Conservation (phyloP, 345 rosid genomes). For the Sonneratia caseolaris region DNA sequence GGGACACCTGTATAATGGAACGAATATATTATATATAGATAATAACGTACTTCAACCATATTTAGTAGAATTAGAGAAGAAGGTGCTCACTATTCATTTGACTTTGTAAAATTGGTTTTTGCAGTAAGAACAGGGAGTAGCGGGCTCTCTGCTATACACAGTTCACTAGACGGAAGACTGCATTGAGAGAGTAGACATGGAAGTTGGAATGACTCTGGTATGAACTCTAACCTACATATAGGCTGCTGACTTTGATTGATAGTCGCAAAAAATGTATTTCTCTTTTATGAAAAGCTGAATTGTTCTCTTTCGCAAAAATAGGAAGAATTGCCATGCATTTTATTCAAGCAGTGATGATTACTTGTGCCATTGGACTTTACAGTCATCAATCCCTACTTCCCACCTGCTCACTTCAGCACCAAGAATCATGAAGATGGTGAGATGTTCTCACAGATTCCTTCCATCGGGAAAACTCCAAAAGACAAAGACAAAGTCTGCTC, state of each 20-base stretch:
- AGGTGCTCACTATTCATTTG: not conserved
- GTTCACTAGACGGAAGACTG: not conserved
- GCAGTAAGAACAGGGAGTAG: not conserved
- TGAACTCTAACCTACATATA: not conserved
- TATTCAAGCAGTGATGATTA: not conserved
- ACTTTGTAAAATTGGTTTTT: not conserved
- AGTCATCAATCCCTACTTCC: not conserved
- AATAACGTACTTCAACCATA: not conserved
- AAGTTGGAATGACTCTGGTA: not conserved
- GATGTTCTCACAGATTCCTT: not conserved
- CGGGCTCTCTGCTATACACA: not conserved
- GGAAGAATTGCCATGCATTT: not conserved
- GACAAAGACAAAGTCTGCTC: not conserved
- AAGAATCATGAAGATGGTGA: not conserved
- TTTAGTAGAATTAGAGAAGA: not conserved
- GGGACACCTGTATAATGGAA: no score
- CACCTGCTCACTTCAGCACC: not conserved
- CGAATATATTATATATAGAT: no score
- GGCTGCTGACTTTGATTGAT: not conserved
- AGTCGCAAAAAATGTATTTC: not conserved
- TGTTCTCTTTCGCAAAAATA: not conserved
- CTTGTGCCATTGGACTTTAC: not conserved
- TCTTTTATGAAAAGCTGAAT: not conserved
- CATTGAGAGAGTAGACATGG: not conserved
- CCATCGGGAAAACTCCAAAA: not conserved